Evolutionary conservation across 768 basidiomycete species (phyloP).

Genomic region (Termitomyces heimii): DNA sequence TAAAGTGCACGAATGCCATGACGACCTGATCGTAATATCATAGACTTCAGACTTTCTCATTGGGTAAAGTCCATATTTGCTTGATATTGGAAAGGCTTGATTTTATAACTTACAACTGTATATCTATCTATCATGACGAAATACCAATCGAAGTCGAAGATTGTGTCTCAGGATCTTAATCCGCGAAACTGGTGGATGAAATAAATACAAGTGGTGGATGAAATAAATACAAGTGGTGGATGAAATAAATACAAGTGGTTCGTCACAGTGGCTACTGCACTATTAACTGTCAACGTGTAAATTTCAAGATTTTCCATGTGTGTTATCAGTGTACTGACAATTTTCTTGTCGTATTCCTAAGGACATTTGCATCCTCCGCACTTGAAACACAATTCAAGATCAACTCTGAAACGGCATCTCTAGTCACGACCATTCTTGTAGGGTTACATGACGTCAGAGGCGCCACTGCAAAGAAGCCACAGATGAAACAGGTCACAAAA

Average conservation of each 20-base stretch:
- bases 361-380: constrained; percentile 55
- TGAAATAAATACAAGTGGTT: constrained; percentile 47
- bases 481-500: constrained; percentile 58
- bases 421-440: constrained; percentile 47
- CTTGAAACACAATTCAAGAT: constrained; percentile 36
- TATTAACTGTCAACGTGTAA: constrained; percentile 54
- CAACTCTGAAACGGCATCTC: constrained; percentile 36
- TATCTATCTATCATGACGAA: neutral
- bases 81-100: too few relatives aligned
- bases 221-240: too few relatives aligned
- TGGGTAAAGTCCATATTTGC: too few relatives aligned
- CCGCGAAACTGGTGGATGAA: constrained; percentile 46
- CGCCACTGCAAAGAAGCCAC: constrained; percentile 56
- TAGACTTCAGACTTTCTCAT: neutral
- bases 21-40: neutral
- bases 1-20: neutral
- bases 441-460: constrained; percentile 52
- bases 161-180: too few relatives aligned
- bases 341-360: constrained; percentile 13
- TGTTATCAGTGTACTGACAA: neutral
- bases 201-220: too few relatives aligned
- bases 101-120: neutral
- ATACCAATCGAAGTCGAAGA: too few relatives aligned
- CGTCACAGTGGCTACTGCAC: constrained; percentile 34
- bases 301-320: constrained; percentile 13